Conservation (phyloP, 768 basidiomycete species). For the Termitomyces sp. region DNA sequence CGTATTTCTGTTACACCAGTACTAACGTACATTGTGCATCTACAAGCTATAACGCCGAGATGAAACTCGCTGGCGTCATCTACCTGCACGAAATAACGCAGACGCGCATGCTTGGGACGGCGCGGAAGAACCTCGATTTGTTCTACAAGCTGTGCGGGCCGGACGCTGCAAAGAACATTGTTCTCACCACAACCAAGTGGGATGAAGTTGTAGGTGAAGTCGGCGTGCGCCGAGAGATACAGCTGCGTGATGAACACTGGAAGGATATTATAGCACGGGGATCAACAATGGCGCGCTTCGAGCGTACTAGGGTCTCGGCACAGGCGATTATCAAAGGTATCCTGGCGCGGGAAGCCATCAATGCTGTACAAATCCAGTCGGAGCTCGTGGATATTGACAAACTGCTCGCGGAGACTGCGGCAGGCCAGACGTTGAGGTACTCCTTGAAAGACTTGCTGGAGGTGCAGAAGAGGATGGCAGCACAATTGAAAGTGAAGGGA, state of each 20-base stretch:
- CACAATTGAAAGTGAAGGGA: slow-evolving; percentile 12
- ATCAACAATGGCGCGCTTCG: slow-evolving; percentile 4
- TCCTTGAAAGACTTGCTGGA: slow-evolving; percentile 20
- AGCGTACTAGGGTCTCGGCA: neutral
- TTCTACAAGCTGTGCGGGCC: slow-evolving; percentile 11
- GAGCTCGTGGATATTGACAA: slow-evolving; percentile 24
- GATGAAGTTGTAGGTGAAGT: neutral
- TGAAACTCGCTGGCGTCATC: slow-evolving; percentile 13
- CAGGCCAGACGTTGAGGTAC: slow-evolving; percentile 22
- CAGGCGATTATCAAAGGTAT: slow-evolving; percentile 2
- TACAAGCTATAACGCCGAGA: slow-evolving; percentile 8
- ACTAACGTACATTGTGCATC: neutral
- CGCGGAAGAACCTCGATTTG: slow-evolving; percentile 13
- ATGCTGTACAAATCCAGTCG: slow-evolving; percentile 22
- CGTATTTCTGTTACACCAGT: neutral
- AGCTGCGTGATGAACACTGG: slow-evolving; percentile 6
- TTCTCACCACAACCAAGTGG: slow-evolving; percentile 14
- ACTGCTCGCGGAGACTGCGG: slow-evolving; percentile 23
- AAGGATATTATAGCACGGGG: slow-evolving; percentile 1
- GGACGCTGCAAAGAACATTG: slow-evolving; percentile 5
- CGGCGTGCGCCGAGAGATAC: slow-evolving; percentile 3
- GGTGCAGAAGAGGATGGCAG: slow-evolving; percentile 17
- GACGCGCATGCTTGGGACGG: slow-evolving; percentile 9
- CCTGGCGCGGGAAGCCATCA: slow-evolving; percentile 5
- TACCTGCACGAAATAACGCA: slow-evolving; percentile 13